A percentile compares a stretch with the other conserved stretches of the same genome.
Conservation (phyloP, 768 basidiomycete species). For the Paxillus rubicundulus region DNA sequence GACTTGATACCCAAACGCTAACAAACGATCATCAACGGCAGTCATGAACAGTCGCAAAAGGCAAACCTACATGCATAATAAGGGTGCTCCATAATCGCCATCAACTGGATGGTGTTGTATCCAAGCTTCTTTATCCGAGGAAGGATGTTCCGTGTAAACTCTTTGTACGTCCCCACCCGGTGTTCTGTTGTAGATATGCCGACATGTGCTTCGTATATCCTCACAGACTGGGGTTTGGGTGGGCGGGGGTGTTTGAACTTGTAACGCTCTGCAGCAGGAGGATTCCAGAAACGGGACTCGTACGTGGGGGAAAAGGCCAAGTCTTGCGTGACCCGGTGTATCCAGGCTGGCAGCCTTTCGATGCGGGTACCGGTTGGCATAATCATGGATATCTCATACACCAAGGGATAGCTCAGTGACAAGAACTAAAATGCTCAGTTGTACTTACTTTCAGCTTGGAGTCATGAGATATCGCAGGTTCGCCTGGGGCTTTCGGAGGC, state of each 20-base stretch:
- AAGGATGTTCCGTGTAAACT: constrained; percentile 83
- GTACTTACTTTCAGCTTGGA: constrained; percentile 83
- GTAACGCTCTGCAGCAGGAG: constrained; percentile 68
- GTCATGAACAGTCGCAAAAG: not conserved
- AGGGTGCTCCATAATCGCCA: constrained; percentile 98
- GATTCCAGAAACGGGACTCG: constrained; percentile 99
- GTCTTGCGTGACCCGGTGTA: constrained; percentile 93
- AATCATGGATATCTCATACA: constrained; percentile 85
- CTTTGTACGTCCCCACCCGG: constrained; percentile 92
- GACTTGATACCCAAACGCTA: constrained; percentile 98
- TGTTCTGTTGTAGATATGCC: constrained; percentile 90
- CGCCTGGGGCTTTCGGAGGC: constrained; percentile 62
- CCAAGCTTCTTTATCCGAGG: constrained; percentile 88
- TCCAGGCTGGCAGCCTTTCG: constrained; percentile 94
- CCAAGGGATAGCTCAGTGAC: not conserved
- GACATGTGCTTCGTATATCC: constrained; percentile 97
- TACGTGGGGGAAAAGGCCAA: constrained; percentile 85
- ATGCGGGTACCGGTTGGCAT: constrained; percentile 74
- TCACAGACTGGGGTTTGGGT: constrained; percentile 58
- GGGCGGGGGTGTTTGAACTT: constrained; percentile 79
- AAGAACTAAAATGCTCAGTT: not conserved
- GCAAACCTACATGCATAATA: constrained; percentile 86
- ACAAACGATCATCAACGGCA: not conserved
- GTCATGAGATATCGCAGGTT: constrained; percentile 88
- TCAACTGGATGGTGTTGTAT: constrained; percentile 96